Percentiles rank a stretch among this genome's conserved stretches.
Evolutionary conservation across 352 stramenopile genomes (phyloP).

Genomic region (Phytophthora sansomeana): DNA sequence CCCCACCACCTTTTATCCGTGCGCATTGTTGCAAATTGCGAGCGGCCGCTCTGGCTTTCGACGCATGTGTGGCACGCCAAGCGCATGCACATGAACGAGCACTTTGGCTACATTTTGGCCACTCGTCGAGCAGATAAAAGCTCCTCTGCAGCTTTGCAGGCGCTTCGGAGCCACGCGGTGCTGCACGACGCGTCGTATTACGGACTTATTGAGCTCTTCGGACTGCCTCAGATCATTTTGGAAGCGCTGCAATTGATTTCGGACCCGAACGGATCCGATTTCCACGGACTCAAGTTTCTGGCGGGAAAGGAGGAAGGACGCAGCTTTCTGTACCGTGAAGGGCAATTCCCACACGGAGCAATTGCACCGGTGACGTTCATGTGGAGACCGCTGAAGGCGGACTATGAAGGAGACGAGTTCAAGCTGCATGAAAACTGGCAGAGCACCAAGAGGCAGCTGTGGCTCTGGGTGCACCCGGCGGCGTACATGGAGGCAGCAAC

Average conservation of each 20-base stretch:
- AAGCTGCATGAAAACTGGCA: slow-evolving; percentile 52
- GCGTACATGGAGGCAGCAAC: slow-evolving; percentile 77
- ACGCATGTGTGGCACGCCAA: slow-evolving; percentile 85
- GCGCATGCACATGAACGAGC: slow-evolving; percentile 69
- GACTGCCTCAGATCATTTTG: slow-evolving; percentile 62
- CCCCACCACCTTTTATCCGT: slow-evolving; percentile 51
- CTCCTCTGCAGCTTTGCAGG: slow-evolving; percentile 67
- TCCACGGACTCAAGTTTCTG: slow-evolving; percentile 66
- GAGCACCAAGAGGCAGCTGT: slow-evolving; percentile 68
- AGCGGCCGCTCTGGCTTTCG: slow-evolving; percentile 54
- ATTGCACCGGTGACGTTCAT: slow-evolving; percentile 81
- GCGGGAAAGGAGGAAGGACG: slow-evolving; percentile 58
- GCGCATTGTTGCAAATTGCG: not conserved
- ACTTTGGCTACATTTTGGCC: slow-evolving; percentile 60
- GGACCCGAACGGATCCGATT: slow-evolving; percentile 68
- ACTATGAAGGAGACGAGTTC: slow-evolving; percentile 38
- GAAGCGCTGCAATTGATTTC: slow-evolving; percentile 70
- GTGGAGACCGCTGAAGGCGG: slow-evolving; percentile 63
- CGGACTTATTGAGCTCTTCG: slow-evolving; percentile 73
- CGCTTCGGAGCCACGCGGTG: slow-evolving; percentile 54
- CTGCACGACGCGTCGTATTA: slow-evolving; percentile 76
- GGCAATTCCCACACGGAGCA: slow-evolving; percentile 62
- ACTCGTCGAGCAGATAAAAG: slow-evolving; percentile 65
- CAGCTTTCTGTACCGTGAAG: slow-evolving; percentile 62
- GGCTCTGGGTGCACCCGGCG: slow-evolving; percentile 82